Evolutionary conservation across 805 yeast genomes (phyloP), one percentile per base, ranked within the genome.

Genomic region (Candida berthetii): DNA sequence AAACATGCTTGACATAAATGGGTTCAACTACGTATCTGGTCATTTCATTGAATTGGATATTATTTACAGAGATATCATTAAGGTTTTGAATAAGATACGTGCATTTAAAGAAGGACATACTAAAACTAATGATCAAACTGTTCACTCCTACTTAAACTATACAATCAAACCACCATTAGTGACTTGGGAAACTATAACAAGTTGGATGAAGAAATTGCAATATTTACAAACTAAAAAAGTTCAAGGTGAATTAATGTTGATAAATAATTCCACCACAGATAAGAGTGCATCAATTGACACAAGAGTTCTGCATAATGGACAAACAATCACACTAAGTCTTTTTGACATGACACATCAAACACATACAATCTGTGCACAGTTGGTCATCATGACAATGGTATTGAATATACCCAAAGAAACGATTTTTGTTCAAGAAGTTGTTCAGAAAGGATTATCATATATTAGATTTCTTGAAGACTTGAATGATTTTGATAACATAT

Each of bases 301-400:
- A 4, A 8, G 29, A 10, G 8, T 4, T 4, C 4, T 11, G 13
- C n/a, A 8, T 13, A 13, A 27, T 27, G 29, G n/a, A 8, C 5
- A 8, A 13, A 13, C 4, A 13, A 5, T 27, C 4, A 8, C 9
- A 13, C 9, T 27, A 4, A 27, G 29, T 27, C n/a, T 27, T 4
- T 4, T 27, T 27, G 29, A 27, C 8, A 55, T 72, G 3, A 61
- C 75, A 3, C 81, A 79, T 36, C 80, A 74, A 43, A 57, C 72
- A 0, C 71, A 68, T 46, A 62, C 66, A 48, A 39, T 62, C 55
- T 49, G 69, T 48, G 54, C 64, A 45, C 37, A 63, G 24, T 8
- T 22, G 24, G 24, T 22, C 8, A 22, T 22, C 6, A 22, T 22
- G 24, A 8, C 24, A 7, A 8, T 7, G 24, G 8, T 22, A 6